These are phyloP conservation scores for Kuraishia piskuri DNA, from an alignment of 805 yeast genomes.

Conservation along the genomic window DNA sequence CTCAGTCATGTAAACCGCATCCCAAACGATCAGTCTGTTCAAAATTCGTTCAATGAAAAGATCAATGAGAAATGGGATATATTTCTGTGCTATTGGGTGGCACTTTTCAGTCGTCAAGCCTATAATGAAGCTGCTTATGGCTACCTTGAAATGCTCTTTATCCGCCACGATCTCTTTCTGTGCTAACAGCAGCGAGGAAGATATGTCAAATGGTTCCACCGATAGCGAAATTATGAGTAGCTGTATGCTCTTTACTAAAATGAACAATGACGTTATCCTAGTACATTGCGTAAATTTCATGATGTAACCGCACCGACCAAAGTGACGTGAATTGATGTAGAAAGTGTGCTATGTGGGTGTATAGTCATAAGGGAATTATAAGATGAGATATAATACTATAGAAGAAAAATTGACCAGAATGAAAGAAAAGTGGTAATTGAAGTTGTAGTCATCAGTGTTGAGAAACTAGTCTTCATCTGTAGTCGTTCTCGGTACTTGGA, in stretches of 20 bases:
- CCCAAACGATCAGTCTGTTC: constrained; percentile 70
- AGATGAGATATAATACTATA: too few relatives aligned
- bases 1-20: constrained; percentile 66
- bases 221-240: constrained; percentile 26
- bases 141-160: not conserved
- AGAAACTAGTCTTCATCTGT: too few relatives aligned
- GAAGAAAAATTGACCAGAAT: too few relatives aligned
- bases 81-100: not conserved
- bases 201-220: constrained; percentile 42
- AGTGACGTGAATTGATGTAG: too few relatives aligned
- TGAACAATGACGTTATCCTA: constrained; percentile 15
- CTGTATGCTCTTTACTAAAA: constrained; percentile 28
- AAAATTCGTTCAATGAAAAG: constrained; percentile 20
- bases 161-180: constrained; percentile 7
- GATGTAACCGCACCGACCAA: not conserved
- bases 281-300: not conserved
- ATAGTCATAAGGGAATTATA: too few relatives aligned
- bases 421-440: too few relatives aligned
- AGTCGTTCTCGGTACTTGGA: too few relatives aligned
- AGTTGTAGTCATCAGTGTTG: too few relatives aligned
- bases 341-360: too few relatives aligned
- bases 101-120: not conserved
- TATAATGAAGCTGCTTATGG: constrained; percentile 3
- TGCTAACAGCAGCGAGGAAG: constrained; percentile 29
- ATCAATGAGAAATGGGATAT: not conserved